Evolutionary conservation across 2,329 filamentous ascomycete species (phyloP), one percentile per base, ranked within the genome.

Genomic region (Diplodia corticola): DNA sequence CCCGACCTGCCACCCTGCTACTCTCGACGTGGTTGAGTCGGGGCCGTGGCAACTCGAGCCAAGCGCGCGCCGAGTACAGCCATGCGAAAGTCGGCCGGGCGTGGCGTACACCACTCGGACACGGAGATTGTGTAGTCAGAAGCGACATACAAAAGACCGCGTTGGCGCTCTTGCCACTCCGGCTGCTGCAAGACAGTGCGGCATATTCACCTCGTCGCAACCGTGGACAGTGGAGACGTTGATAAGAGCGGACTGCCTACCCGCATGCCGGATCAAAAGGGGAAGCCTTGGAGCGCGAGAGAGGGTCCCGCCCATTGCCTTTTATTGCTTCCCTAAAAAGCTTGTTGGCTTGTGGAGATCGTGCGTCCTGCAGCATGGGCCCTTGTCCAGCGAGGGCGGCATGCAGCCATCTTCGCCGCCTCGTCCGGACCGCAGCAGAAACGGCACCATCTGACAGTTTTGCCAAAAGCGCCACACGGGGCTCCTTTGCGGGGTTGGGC

Each of bases 191-290:
- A 17, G 24, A 26, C 17, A 26, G 10, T 22, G 5, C 46, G 13
- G 20, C 20, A 9, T 12, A 12, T 3, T 15, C 12, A 49, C 3
- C 46, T 26, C 7, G 46, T 12, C 17, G n/a, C 46, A 22, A 12
- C n/a, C 4, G n/a, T 26, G 48, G 28, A 30, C 28, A 30, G 10
- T 30, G 30, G 30, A 33, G 30, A 33, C 30, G 49, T 30, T 26
- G 49, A 51, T 26, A 17, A 51, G 12, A 9, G 46, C 22, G 49
- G 49, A 10, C 49, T 30, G 12, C 49, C 17, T 54, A 17, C 17
- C 7, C 55, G 20, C 24, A 26, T 24, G 30, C 17, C 40, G 4
- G 5, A 61, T 73, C 65, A 70, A 70, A 30, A 71, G 70, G 20
- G 59, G 28, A 28, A 46, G 30, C 24, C 33, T 26, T 26, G 30